A percentile compares a stretch with the other conserved stretches of the same genome.
phyloP scores from a whole-genome alignment of 768 basidiomycete genomes.

The Tulasnella sp. region DNA sequence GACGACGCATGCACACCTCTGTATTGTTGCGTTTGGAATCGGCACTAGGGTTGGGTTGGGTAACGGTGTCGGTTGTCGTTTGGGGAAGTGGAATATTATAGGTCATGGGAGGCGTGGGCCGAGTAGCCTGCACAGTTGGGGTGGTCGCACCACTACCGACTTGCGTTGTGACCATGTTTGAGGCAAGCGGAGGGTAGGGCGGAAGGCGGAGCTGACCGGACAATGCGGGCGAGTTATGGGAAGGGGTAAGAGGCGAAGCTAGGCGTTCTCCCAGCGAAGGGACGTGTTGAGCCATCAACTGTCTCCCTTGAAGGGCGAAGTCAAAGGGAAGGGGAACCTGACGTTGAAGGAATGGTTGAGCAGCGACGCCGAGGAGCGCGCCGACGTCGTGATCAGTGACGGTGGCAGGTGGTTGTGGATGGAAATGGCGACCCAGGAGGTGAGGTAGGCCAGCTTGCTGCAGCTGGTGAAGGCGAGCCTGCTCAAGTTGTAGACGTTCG shows the following conservation, averaged over 20 bases:
- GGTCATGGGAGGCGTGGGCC: neutral
- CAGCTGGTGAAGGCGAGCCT: neutral
- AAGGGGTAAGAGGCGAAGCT: neutral
- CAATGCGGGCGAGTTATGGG: neutral
- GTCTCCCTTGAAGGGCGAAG: too few species aligned
- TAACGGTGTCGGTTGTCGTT: neutral
- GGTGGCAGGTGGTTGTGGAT: too few species aligned
- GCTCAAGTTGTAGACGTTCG: neutral
- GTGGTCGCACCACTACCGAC: too few species aligned
- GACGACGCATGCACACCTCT: neutral
- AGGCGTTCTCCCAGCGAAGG: too few species aligned
- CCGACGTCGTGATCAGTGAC: too few species aligned
- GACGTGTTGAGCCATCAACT: too few species aligned
- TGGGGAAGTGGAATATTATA: neutral
- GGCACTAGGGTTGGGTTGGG: neutral
- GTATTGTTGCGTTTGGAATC: neutral
- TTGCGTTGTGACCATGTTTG: too few species aligned
- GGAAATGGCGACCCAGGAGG: too few species aligned
- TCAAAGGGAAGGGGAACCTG: neutral
- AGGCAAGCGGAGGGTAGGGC: too few species aligned
- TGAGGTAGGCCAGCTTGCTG: neutral
- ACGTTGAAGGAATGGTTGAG: too few species aligned
- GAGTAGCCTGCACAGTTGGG: neutral
- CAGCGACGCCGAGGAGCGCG: too few species aligned
- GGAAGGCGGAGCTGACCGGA: neutral